phyloP scores from a whole-genome alignment of 345 rosid genomes.

The Citrus maxima region DNA sequence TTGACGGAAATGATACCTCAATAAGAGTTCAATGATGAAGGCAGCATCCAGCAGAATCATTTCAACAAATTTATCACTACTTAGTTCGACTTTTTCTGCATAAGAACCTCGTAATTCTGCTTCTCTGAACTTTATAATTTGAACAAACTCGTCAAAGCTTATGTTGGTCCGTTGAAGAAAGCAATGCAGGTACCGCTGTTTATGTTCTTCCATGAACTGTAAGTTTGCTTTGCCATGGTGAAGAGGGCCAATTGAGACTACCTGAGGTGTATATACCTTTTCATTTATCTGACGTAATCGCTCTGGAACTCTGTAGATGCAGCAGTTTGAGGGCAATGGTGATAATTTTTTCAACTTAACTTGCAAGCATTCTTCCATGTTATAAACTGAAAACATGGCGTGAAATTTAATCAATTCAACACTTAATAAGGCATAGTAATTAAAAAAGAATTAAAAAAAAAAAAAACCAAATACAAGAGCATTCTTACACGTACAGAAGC shows the following conservation, averaged over 20 bases:
- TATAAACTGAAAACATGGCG: background rate
- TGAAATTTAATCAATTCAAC: too few species aligned
- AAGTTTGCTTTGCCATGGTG: conserved; percentile 9
- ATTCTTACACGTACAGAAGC: background rate
- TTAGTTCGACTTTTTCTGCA: background rate
- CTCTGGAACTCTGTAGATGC: conserved; percentile 16
- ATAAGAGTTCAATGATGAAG: conserved; percentile 3
- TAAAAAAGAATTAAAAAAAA: too few species aligned
- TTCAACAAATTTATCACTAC: background rate
- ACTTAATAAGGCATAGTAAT: too few species aligned
- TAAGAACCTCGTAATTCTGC: background rate
- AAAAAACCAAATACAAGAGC: background rate
- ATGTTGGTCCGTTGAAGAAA: background rate
- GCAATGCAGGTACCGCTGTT: background rate
- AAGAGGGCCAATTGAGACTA: conserved; percentile 19
- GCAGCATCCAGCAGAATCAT: conserved; percentile 11
- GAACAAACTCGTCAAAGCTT: background rate
- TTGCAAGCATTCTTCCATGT: background rate
- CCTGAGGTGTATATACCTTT: conserved; percentile 9
- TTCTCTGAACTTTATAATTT: background rate
- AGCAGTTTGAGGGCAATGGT: background rate
- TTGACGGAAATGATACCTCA: background rate
- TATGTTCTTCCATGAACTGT: conserved; percentile 9
- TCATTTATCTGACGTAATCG: background rate
- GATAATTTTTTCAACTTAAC: background rate